Evolutionary conservation across 1,284 basidiomycete species (phyloP).

Genomic region (Apiotrichum brassicae): DNA sequence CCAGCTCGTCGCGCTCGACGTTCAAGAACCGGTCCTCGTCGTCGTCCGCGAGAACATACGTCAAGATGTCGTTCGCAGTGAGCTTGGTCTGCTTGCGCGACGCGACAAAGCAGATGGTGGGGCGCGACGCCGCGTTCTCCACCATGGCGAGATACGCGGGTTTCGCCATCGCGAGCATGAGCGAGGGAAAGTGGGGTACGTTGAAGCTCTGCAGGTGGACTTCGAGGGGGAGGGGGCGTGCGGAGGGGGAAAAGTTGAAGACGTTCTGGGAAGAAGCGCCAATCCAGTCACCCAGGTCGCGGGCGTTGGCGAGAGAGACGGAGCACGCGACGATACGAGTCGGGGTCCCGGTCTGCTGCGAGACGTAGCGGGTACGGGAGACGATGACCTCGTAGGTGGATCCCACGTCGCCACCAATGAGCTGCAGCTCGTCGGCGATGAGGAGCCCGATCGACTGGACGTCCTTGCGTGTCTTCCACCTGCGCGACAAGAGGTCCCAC

Average conservation of each 20-base stretch:
- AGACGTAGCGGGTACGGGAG: conserved; percentile 88
- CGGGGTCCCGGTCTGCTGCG: conserved; percentile 85
- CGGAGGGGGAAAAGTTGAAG: conserved; percentile 96
- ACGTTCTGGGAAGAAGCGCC: conserved; percentile 86
- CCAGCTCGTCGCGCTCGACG: conserved; percentile 73
- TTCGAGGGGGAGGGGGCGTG: conserved; percentile 91
- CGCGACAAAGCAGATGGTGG: conserved; percentile 88
- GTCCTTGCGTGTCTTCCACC: conserved; percentile 92
- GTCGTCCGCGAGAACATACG: conserved; percentile 83
- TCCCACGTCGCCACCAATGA: conserved; percentile 86
- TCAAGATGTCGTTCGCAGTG: conserved; percentile 84
- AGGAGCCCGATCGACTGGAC: conserved; percentile 88
- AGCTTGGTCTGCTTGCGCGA: conserved; percentile 88
- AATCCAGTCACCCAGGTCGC: conserved; percentile 97
- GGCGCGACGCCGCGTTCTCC: conserved; percentile 79
- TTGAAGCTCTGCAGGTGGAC: conserved; percentile 94
- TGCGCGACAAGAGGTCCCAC: conserved; percentile 94
- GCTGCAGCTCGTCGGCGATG: conserved; percentile 92
- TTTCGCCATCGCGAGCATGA: conserved; percentile 99
- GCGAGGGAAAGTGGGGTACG: conserved; percentile 92
- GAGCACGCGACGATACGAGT: conserved; percentile 90
- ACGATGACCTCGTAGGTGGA: conserved; percentile 95
- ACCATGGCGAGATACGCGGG: conserved; percentile 90
- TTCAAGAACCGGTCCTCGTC: conserved; percentile 83
- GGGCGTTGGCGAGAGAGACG: conserved; percentile 91